These are phyloP conservation scores for Calocybe gangraenosa DNA, from an alignment of 768 basidiomycete genomes.

Conservation along the genomic window DNA sequence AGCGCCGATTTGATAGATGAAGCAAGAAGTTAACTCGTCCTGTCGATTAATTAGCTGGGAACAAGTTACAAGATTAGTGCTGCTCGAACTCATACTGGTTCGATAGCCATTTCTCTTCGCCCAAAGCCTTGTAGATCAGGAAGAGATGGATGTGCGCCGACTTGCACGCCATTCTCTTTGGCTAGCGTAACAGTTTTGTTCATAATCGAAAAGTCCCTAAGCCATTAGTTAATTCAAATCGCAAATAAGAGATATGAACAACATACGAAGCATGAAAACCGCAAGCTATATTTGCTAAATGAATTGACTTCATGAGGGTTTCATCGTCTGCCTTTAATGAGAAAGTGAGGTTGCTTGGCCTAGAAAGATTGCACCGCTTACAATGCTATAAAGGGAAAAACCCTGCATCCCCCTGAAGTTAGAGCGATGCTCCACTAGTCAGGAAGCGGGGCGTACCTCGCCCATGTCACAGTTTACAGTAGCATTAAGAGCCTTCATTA, in stretches of 20 bases:
- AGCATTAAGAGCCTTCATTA: slow-evolving; percentile 25
- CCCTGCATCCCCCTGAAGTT: slow-evolving; percentile 28
- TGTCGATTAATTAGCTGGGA: slow-evolving; percentile 15
- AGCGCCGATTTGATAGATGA: slow-evolving; percentile 68
- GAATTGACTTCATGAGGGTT: slow-evolving; percentile 50
- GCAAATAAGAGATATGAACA: no score
- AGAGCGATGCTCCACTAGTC: background rate
- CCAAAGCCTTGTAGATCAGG: slow-evolving; percentile 66
- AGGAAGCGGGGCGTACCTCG: slow-evolving; percentile 31
- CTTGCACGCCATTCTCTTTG: slow-evolving; percentile 47
- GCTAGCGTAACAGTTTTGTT: slow-evolving; percentile 55
- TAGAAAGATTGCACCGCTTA: slow-evolving; percentile 15
- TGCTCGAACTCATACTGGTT: slow-evolving; percentile 36
- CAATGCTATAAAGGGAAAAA: slow-evolving; percentile 46
- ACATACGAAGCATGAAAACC: slow-evolving; percentile 63
- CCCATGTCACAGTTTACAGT: slow-evolving; percentile 57
- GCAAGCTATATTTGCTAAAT: slow-evolving; percentile 62
- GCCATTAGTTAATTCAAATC: background rate
- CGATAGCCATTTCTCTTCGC: slow-evolving; percentile 58
- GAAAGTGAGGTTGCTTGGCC: background rate
- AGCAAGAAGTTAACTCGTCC: slow-evolving; percentile 53
- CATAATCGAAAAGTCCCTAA: slow-evolving; percentile 63
- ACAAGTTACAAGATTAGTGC: background rate
- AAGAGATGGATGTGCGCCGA: slow-evolving; percentile 68
- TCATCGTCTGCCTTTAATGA: slow-evolving; percentile 43